phyloP scores from a whole-genome alignment of 2,329 filamentous ascomycete genomes.

The Coniochaeta sp. region DNA sequence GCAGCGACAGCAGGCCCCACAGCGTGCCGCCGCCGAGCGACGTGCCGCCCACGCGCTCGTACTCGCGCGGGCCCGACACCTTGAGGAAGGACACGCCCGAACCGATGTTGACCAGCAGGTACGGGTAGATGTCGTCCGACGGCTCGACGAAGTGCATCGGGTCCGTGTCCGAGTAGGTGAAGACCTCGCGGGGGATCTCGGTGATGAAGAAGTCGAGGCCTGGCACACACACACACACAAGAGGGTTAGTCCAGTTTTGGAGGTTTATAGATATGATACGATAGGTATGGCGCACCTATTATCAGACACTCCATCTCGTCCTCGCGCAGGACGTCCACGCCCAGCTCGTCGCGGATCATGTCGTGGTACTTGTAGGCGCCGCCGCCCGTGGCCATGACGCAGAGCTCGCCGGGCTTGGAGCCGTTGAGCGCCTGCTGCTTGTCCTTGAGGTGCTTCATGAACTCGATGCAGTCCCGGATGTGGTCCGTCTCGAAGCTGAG shows the following conservation, averaged over 20 bases:
- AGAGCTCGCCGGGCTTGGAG: constrained; percentile 63
- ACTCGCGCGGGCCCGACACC: constrained; percentile 81
- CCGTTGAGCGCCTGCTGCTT: constrained; percentile 75
- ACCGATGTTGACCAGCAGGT: constrained; percentile 95
- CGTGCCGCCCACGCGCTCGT: constrained; percentile 87
- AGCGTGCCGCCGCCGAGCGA: constrained; percentile 95
- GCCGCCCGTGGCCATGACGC: constrained; percentile 92
- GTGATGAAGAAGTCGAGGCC: constrained; percentile 98
- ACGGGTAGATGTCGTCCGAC: constrained; percentile 80
- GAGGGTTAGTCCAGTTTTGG: neutral
- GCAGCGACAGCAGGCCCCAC: constrained; percentile 85
- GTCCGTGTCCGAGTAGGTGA: constrained; percentile 86
- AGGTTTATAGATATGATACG: neutral
- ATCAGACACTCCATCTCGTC: constrained; percentile 99
- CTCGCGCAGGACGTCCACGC: constrained; percentile 82
- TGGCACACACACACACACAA: constrained; percentile 26
- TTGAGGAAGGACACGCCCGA: constrained; percentile 97
- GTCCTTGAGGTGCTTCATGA: constrained; percentile 77
- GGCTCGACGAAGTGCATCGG: constrained; percentile 85
- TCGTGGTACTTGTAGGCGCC: constrained; percentile 98
- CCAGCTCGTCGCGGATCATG: constrained; percentile 72
- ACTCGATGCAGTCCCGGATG: constrained; percentile 89
- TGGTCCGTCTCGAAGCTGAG: constrained; percentile 92
- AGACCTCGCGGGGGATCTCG: constrained; percentile 93
- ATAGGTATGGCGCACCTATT: constrained; percentile 50